Percentiles rank a stretch among this genome's conserved stretches.
Evolutionary conservation across 768 basidiomycete species (phyloP).

Genomic region (Boletus rubroflammeus): DNA sequence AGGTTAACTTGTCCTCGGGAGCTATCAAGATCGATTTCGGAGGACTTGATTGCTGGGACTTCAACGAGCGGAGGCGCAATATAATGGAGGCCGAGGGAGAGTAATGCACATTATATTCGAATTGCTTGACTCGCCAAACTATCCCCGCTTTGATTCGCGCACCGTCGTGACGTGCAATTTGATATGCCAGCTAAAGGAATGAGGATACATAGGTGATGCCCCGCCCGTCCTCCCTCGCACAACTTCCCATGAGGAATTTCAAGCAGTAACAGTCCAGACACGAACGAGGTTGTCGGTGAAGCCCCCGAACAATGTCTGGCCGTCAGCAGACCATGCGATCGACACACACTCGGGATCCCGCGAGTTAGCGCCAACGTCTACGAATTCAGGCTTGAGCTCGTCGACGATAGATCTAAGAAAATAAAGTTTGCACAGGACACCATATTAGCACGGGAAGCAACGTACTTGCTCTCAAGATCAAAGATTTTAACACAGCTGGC

Average conservation of each 20-base stretch:
- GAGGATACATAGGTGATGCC: constrained; percentile 22
- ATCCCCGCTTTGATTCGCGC: neutral
- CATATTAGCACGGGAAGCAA: constrained; percentile 17
- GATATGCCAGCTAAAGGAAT: constrained; percentile 22
- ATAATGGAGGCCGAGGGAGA: constrained; percentile 46
- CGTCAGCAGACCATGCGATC: constrained; percentile 97
- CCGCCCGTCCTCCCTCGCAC: constrained; percentile 12
- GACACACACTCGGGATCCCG: constrained; percentile 91
- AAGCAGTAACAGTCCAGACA: constrained; percentile 79
- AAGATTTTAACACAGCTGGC: constrained; percentile 98
- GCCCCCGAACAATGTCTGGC: constrained; percentile 95
- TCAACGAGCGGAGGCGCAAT: constrained; percentile 58
- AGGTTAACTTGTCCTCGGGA: constrained; percentile 57
- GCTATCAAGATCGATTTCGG: constrained; percentile 73
- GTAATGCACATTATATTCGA: neutral
- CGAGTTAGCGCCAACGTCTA: constrained; percentile 65
- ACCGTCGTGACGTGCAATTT: constrained; percentile 11
- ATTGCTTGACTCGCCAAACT: neutral
- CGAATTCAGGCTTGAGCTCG: constrained; percentile 95
- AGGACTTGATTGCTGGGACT: constrained; percentile 73
- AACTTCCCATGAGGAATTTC: constrained; percentile 26
- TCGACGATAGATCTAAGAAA: constrained; percentile 85
- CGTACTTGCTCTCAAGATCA: constrained; percentile 98
- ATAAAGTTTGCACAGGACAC: neutral
- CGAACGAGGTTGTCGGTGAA: constrained; percentile 94